Evolutionary conservation across 345 rosid species (phyloP).

Genomic region (Litchi chinensis): DNA sequence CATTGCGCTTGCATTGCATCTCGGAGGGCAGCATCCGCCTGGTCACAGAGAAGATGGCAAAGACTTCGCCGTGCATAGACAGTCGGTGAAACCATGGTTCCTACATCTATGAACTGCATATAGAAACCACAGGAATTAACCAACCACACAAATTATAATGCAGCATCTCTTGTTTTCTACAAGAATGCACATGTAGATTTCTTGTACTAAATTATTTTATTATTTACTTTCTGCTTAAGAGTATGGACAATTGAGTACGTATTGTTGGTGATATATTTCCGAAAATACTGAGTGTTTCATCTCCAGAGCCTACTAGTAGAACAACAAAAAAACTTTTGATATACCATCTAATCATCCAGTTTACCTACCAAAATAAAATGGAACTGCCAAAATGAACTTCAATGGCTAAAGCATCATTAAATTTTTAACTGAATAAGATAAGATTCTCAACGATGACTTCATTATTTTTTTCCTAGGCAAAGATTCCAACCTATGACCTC

Average conservation of each 20-base stretch:
- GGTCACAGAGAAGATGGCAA: slow-evolving; percentile 73
- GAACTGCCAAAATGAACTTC: background rate
- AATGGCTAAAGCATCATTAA: background rate
- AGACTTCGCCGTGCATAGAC: slow-evolving; percentile 80
- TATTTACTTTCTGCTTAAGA: background rate
- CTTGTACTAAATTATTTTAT: background rate
- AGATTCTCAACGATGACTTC: background rate
- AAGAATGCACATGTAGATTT: background rate
- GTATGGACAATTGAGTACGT: background rate
- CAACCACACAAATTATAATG: background rate
- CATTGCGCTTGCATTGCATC: slow-evolving; percentile 98
- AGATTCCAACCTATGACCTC: background rate
- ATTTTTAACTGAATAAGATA: background rate
- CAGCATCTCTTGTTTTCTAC: background rate
- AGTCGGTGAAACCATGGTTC: slow-evolving; percentile 86
- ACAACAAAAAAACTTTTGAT: background rate
- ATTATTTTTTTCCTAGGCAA: background rate
- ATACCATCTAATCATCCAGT: background rate
- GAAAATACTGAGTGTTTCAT: background rate
- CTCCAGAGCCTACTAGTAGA: background rate
- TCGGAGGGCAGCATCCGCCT: slow-evolving; percentile 84
- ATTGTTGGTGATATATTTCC: background rate
- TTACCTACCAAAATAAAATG: background rate
- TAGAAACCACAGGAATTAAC: background rate
- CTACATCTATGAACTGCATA: slow-evolving; percentile 77